Conservation (phyloP, 73 alveolate species). For the Durusdinium trenchii region DNA sequence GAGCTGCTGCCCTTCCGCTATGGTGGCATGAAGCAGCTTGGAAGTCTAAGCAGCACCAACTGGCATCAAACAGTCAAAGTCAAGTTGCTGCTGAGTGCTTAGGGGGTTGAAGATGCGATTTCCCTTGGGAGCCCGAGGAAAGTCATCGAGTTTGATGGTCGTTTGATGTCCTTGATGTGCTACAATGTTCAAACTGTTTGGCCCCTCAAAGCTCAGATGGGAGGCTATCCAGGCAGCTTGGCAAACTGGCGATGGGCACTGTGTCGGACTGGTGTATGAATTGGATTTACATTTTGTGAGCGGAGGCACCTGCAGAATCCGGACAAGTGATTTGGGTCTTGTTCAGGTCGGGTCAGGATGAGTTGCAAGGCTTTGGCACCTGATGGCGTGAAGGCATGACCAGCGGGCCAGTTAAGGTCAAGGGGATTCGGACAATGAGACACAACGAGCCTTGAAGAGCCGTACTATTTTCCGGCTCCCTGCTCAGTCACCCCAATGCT, state of each 20-base stretch:
- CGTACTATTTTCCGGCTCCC: no score
- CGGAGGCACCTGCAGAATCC: no score
- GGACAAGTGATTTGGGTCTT: neutral
- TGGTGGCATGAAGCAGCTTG: slow-evolving; percentile 72
- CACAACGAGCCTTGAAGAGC: no score
- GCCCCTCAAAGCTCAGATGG: slow-evolving; percentile 69
- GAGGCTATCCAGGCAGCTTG: slow-evolving; percentile 48
- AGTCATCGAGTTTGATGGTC: slow-evolving; percentile 64
- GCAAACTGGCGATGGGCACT: neutral
- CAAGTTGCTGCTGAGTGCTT: no score
- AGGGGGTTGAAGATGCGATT: neutral
- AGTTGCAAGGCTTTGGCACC: slow-evolving; percentile 60
- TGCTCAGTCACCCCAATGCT: neutral
- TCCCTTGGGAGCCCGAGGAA: slow-evolving; percentile 4
- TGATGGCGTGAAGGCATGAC: slow-evolving; percentile 70
- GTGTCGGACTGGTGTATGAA: neutral
- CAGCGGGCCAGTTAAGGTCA: neutral
- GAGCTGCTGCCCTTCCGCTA: slow-evolving; percentile 84
- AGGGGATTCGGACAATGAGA: neutral
- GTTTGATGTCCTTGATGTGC: slow-evolving; percentile 48
- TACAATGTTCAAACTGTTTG: slow-evolving; percentile 6
- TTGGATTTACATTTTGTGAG: neutral
- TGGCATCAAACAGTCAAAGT: neutral
- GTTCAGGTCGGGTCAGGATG: slow-evolving; percentile 14
- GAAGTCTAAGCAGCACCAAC: neutral